These are phyloP conservation scores for Rhodamnia rubescens DNA, from an alignment of 345 rosid genomes.

Conservation along the genomic window DNA sequence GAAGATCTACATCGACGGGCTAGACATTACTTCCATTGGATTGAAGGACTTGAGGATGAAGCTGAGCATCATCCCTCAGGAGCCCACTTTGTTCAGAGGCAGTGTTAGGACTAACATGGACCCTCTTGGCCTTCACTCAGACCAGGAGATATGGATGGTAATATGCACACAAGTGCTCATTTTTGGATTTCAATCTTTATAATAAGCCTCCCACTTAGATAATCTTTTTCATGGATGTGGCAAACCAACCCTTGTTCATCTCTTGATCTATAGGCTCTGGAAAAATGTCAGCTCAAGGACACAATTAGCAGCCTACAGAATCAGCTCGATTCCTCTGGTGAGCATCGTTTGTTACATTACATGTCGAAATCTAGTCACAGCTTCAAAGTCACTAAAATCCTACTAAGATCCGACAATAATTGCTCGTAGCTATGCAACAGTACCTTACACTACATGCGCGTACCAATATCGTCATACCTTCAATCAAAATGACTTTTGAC, in stretches of 20 bases:
- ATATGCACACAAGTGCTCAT: not conserved
- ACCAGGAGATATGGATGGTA: constrained; percentile 73
- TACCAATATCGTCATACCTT: not conserved
- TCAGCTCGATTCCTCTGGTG: constrained; percentile 57
- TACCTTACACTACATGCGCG: not conserved
- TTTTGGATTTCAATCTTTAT: not conserved
- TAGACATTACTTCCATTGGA: constrained; percentile 70
- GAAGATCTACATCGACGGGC: constrained; percentile 51
- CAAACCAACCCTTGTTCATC: not conserved
- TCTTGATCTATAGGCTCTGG: constrained; percentile 35
- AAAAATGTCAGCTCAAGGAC: constrained; percentile 67
- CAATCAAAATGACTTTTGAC: not conserved
- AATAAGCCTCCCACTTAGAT: not conserved
- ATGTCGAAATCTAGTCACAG: not conserved
- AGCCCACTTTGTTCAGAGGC: constrained; percentile 79
- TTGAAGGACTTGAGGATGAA: constrained; percentile 75
- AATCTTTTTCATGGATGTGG: not conserved
- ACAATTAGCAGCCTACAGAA: constrained; percentile 45
- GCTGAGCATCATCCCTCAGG: constrained; percentile 97
- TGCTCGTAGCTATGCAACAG: not conserved
- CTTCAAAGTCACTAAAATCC: not conserved
- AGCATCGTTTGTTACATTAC: not conserved
- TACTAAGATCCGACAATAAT: not conserved
- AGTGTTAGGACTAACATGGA: constrained; percentile 76
- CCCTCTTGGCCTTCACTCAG: constrained; percentile 67